phyloP scores from a whole-genome alignment of 371 early-diverging fungal genomes.

The Mucor mucedo region DNA sequence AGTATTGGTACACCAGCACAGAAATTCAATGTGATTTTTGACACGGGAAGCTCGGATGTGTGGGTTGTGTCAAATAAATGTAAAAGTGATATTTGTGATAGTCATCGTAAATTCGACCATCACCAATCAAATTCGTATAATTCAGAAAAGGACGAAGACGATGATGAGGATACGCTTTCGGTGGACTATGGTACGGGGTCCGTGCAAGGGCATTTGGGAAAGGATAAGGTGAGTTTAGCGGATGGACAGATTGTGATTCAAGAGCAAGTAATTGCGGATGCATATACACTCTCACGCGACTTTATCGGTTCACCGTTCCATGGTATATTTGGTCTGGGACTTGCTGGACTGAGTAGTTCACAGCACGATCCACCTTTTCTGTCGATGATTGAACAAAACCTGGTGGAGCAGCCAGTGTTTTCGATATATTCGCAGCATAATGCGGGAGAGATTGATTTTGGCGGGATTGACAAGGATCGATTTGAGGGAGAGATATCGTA shows the following conservation, averaged over 20 bases:
- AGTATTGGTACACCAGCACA: conserved; percentile 74
- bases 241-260: conserved; percentile 41
- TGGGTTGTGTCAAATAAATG: conserved; percentile 95
- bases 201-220: conserved; percentile 50
- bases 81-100: conserved; percentile 62
- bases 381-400: conserved; percentile 66
- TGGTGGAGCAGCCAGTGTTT: conserved; percentile 74
- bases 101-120: conserved; percentile 29
- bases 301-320: conserved; percentile 67
- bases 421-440: conserved; percentile 65
- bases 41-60: conserved; percentile 77
- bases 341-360: conserved; percentile 56
- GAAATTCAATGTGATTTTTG: conserved; percentile 70
- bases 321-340: conserved; percentile 75
- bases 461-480: conserved; percentile 63
- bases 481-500: conserved; percentile 64
- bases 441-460: conserved; percentile 71
- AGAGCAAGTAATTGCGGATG: conserved; percentile 58
- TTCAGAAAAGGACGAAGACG: not conserved
- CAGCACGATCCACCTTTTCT: conserved; percentile 63
- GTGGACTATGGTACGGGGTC: conserved; percentile 74
- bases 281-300: conserved; percentile 56
- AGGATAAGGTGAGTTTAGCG: conserved; percentile 59
- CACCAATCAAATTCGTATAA: conserved; percentile 18
- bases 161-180: conserved; percentile 32